Base-by-base conservation (phyloP, 129 eudicot genomes). In the Helianthus tuberosus region DNA sequence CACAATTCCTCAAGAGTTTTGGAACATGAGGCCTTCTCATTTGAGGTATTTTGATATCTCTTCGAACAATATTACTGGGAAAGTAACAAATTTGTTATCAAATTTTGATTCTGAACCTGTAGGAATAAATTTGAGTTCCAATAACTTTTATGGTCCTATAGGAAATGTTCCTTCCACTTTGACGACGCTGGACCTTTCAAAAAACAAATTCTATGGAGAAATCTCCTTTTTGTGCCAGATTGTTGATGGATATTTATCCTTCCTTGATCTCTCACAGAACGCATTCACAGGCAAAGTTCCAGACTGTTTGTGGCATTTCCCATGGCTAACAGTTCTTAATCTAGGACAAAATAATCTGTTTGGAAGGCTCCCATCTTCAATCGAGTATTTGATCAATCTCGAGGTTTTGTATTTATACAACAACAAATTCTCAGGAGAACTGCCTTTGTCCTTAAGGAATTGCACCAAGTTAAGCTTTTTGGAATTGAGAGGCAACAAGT, bases 121-220 rank as follows among this genome's bases (percentile, higher is more conserved):
- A 13, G 5, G 0, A 1, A 0, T 69, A n/a, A 47, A 69, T 15
- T 51, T 69, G 63, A 51, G 74, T 32, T 69, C 63, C 48, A 69
- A 69, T 62, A 35, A 1, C 46, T 69, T 69, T 51, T 50, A 69
- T 51, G 74, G 74, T 51, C 16, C 6, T 0, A 1, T 69, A 32
- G 10, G 25, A 7, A 36, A 52, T 35, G 44, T 69, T 35, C 44
- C 74, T 1, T 52, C 49, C 2, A 3, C 10, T 35, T 7, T 52
- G 8, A 2, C 1, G 1, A 13, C 6, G 0, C 5, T 35, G 7
- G 2, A 69, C 57, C 74, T 69, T 35, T 69, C 74, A 0, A 10
- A 3, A 5, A 69, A 69, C 8, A 69, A 2, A 52, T 51, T 69
- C 35, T 0, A 0, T 4, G 63, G 63, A 3, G 74, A 17, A 0